Evolutionary conservation across 768 basidiomycete genomes (phyloP), one percentile per base, ranked within the genome.

Genomic region (Boletus bicolor): DNA sequence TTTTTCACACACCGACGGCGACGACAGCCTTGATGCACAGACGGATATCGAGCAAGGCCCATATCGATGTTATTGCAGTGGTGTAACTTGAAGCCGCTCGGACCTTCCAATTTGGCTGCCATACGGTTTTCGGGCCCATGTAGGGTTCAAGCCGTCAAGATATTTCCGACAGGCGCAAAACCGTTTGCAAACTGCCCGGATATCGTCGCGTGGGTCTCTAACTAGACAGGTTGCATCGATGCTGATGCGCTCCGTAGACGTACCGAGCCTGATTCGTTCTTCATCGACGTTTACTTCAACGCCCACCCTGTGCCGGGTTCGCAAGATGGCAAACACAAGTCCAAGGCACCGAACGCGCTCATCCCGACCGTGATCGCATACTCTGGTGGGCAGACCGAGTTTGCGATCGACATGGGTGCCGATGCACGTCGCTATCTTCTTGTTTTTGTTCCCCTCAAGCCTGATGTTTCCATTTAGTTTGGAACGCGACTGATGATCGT

Each of bases 401-500:
- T 85, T 68, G 59, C 68, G 5, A 81, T 92, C 17, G 81, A 87
- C 56, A 85, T 91, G 86, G 84, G 85, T 37, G 47, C 68, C 10
- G 86, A 91, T 71, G 91, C 84, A 62, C 53, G 81, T 74, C 9
- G n/a, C 11, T 49, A 38, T 51, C 19, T 38, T 15, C 49, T 19
- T 32, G 8, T 39, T 21, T 11, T 19, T 38, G 4, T 47, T 45
- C 10, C 24, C 5, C 34, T 42, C 19, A 9, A 17, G 17, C 53
- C 53, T 63, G 42, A 61, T 42, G 10, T 53, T 34, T 37, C 44
- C 36, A 35, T 52, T n/a, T 66, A 89, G 86, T 84, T 81, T 67
- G 81, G 85, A 4, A 90, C 90, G 21, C 85, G 89, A 43, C 75
- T 93, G 30, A 84, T 93, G 80, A 87, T 92, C 54, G 77, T 93